Base-by-base conservation (phyloP, 1,284 basidiomycete genomes). In the Leccinum subrobustum region DNA sequence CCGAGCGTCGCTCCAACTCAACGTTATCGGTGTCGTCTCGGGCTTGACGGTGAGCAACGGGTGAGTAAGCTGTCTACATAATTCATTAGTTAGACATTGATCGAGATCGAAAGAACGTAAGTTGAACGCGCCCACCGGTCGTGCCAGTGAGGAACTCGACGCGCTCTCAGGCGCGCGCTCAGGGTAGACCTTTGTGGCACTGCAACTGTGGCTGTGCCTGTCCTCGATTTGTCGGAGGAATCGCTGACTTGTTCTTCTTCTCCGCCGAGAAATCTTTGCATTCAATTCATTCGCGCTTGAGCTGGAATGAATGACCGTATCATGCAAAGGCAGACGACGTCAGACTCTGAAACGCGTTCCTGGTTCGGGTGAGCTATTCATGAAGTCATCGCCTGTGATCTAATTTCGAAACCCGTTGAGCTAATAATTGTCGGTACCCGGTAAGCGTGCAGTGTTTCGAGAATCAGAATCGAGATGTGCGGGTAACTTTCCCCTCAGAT, bases 141-240 rank as follows among this genome's bases (percentile, higher is more conserved):
- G 33, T 33, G 33, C 55, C 27, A 25, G 52, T 63, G 52, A 58
- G 35, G 42, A 27, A 55, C 29, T 50, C 20, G 27, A 33, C n/a
- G 11, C 23, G 9, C 42, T 44, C 42, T 44, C 42, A 44, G 47
- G 18, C 12, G 14, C 18, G 33, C 16, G 33, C 6, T 33, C 62
- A 60, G 51, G 56, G 62, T 63, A 31, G 39, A n/a, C 31, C 39
- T 33, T 23, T 20, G 16, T 31, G n/a, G n/a, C 5, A 27, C n/a
- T 42, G 39, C n/a, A 47, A 37, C 9, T 47, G 67, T 70, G 67
- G 69, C 69, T 60, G 65, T 68, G 60, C 35, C 27, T 3, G 18
- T 23, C 27, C 1, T n/a, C n/a, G 23, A 6, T 20, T 27, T 25
- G 35, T 1, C 20, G 5, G 39, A 25, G 6, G 42, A 11, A 11